Conservation (phyloP, 1,284 basidiomycete genomes). For the Golubevia pallescens region DNA sequence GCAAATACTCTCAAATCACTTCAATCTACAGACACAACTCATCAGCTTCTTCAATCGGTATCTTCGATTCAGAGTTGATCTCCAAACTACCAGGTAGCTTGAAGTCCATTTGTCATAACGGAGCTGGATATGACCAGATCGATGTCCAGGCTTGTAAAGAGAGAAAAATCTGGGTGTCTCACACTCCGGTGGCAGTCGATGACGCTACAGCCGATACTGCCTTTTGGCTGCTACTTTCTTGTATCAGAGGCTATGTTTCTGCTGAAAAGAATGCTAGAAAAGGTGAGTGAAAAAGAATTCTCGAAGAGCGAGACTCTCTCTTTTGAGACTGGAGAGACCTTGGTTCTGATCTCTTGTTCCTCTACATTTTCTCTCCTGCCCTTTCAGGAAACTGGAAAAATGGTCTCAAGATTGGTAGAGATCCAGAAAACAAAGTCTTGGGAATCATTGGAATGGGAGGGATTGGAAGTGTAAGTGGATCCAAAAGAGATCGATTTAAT, state of each 20-base stretch:
- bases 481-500: slow-evolving; percentile 2
- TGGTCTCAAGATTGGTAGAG: slow-evolving; percentile 68
- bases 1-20: background rate
- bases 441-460: slow-evolving; percentile 89
- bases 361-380: slow-evolving; percentile 1
- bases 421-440: slow-evolving; percentile 78
- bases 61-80: slow-evolving; percentile 68
- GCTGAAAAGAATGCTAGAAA: slow-evolving; percentile 74
- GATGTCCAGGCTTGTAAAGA: slow-evolving; percentile 16
- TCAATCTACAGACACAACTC: slow-evolving; percentile 2
- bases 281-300: slow-evolving; percentile 28
- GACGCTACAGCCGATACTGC: slow-evolving; percentile 89
- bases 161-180: slow-evolving; percentile 75
- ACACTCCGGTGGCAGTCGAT: slow-evolving; percentile 88
- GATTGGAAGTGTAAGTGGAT: slow-evolving; percentile 70
- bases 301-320: too few relatives aligned
- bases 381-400: slow-evolving; percentile 66
- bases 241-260: slow-evolving; percentile 78
- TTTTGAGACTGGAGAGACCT: too few relatives aligned
- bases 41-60: background rate
- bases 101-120: slow-evolving; percentile 87
- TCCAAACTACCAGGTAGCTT: slow-evolving; percentile 73
- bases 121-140: slow-evolving; percentile 86
- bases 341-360: too few relatives aligned
- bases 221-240: slow-evolving; percentile 80